Base-by-base conservation (phyloP, 2,329 filamentous ascomycete genomes). In the Alternaria longipes region DNA sequence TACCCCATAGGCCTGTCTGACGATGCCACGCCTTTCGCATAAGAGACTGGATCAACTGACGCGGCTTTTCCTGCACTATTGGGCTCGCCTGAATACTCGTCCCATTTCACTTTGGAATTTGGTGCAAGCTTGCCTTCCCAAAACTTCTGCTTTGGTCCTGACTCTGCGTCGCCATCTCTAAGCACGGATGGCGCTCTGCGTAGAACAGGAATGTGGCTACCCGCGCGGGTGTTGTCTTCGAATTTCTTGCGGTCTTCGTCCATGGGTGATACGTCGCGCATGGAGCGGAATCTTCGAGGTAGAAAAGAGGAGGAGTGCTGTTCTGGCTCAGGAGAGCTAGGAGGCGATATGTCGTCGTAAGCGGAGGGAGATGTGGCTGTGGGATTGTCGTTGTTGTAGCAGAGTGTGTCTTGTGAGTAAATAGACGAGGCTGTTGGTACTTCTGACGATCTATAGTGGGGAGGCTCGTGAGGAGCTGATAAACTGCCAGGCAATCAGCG, bases 61-160 rank as follows among this genome's bases (percentile, higher is more conserved):
- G 84, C 84, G 26, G 85, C 80, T 59, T 83, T 86, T 14, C 88
- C 87, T 49, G 80, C 68, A 36, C 65, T 70, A 47, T 72, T 85
- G n/a, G 87, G 86, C 70, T 91, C 89, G 8, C 88, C 89, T 3
- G 89, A 89, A 72, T 86, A 87, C 49, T 85, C 85, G 77, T 92
- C 88, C 89, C 89, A 91, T 65, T 82, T 73, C 6, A 77, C 75
- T 59, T 77, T 77, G 57, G 70, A 70, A 53, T 77, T 74, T 16
- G 74, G 73, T 2, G 71, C 70, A 18, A 77, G 70, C 59, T 77
- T 78, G 22, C 74, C 76, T 56, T 72, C 73, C 74, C 75, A 78
- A 49, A 78, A 78, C 56, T 77, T 78, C 45, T 74, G 74, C 30
- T 72, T 66, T 7, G 63, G 54, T 8, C 61, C 62, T n/a, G 66